Evolutionary conservation across 176 grass and related monocot genomes (phyloP), one percentile per base, ranked within the genome.

Genomic region (Cenchrus purpureus): DNA sequence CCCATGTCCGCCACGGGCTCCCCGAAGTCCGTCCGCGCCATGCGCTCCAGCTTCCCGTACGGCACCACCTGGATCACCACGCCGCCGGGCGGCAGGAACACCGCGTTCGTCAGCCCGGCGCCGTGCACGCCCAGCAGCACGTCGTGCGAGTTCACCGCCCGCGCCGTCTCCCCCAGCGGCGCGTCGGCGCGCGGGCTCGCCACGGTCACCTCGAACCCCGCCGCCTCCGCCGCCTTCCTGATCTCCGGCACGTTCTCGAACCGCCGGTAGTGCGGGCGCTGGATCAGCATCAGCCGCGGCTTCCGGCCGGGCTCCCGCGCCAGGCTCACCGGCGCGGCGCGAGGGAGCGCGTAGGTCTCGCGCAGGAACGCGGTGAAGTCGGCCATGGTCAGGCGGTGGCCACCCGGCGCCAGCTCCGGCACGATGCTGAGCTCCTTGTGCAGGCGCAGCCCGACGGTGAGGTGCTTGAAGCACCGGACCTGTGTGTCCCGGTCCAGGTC

Each of bases 41-140:
- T 89, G 55, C 49, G 52, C 81, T 95, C 96, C 56, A 98, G 87
- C 56, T 81, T 87, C 29, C 96, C 96, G 49, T 90, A 95, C 2
- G 93, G 96, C 17, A 98, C 93, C 32, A 98, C 81, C 83, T 98
- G 96, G 68, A 98, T 89, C 5, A 95, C 71, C 52, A 93, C 85
- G 2, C 69, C 96, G 0, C 85, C 81, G 0, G 81, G 55, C 10
- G 96, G 96, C n/a, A 98, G 83, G 88, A 95, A 98, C 60, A 89
- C 91, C 1, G 84, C 73, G 80, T 92, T 95, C 0, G 95, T 91
- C 73, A 95, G 86, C 25, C 95, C 93, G 2, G 95, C 95, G 15
- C 95, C 95, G 48, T 95, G 96, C 46, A 86, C 96, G 6, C 96
- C 93, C 17, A 98, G 58, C 74, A 98, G 85, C 48, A 82, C 93